Percentiles rank a stretch among this genome's conserved stretches.
phyloP scores from a whole-genome alignment of 192 early-diverging fungal species.

The Coemansia umbellata region DNA sequence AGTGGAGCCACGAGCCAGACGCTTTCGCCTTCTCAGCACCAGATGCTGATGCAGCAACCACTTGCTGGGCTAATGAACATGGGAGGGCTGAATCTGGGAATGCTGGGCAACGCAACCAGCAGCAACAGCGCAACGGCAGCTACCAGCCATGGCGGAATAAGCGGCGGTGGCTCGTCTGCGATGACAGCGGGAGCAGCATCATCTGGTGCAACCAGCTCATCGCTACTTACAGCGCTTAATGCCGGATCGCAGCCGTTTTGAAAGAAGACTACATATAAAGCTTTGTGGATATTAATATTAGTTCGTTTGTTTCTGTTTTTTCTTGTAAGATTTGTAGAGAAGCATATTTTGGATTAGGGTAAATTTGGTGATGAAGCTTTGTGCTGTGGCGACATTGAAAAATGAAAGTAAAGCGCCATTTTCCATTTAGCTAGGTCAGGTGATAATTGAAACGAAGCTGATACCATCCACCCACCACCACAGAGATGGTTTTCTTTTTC shows the following conservation, averaged over 20 bases:
- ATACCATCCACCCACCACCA: background rate
- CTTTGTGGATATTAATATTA: no score
- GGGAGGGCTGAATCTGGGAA: slow-evolving; percentile 10
- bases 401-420: no score
- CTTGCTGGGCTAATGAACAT: background rate
- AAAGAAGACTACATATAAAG: no score
- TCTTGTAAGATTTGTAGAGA: background rate
- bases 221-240: slow-evolving; percentile 20
- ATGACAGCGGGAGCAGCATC: no score
- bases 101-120: no score
- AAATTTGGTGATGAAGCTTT: background rate
- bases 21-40: no score
- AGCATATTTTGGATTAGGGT: no score
- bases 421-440: background rate
- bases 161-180: no score
- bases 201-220: slow-evolving; percentile 5
- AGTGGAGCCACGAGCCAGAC: no score
- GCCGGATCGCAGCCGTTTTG: slow-evolving; percentile 33
- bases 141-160: no score
- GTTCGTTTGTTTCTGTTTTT: background rate
- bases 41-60: slow-evolving; percentile 9
- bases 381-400: no score
- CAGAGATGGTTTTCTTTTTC: background rate
- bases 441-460: background rate
- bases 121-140: no score